Base-by-base conservation (phyloP, 106 monocot species). In the Dioscorea zingiberensis region DNA sequence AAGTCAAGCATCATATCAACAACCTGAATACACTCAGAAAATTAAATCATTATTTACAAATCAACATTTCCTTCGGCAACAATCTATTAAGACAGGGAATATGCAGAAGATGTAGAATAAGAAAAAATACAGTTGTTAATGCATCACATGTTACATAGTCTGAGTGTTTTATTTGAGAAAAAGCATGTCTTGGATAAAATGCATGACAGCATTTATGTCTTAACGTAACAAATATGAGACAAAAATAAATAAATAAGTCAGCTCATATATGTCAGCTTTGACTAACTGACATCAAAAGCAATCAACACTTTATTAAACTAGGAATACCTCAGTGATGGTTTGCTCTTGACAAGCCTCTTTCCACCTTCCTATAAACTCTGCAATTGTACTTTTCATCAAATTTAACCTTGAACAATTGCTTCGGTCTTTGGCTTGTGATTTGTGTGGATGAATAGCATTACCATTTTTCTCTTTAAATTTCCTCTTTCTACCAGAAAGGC, bases 301-400 rank as follows among this genome's bases (percentile, higher is more conserved):
- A 63, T 18, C 24, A 57, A 3, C 47, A 47, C 7, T 30, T 57
- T 25, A 56, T 18, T 47, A 45, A 57, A 44, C 4, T 59, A 13
- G 0, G 7, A 48, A 70, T 82, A 98, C 98, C 89, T 93, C 82
- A 55, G 63, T 3, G 71, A 76, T 73, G 55, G 93, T 62, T 61
- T 61, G 67, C 63, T 77, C 66, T 15, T 44, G 65, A 53, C 89
- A 98, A 75, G 80, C 68, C 67, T 84, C 84, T 74, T 80, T 93
- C 98, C 98, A 98, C 17, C 66, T 87, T 27, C 81, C 45, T 16
- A 84, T 47, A 60, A 98, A 98, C 30, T 78, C 69, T 54, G 78
- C 74, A 32, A 87, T 59, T 48, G 60, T 8, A 24, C 47, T 17
- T 24, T 65, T 54, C 13, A 55, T 58, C 60, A 65, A 58, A 26